A percentile compares a stretch with the other conserved stretches of the same genome.
phyloP scores from a whole-genome alignment of 1,284 basidiomycete genomes.

The Fomitopsis palustris region DNA sequence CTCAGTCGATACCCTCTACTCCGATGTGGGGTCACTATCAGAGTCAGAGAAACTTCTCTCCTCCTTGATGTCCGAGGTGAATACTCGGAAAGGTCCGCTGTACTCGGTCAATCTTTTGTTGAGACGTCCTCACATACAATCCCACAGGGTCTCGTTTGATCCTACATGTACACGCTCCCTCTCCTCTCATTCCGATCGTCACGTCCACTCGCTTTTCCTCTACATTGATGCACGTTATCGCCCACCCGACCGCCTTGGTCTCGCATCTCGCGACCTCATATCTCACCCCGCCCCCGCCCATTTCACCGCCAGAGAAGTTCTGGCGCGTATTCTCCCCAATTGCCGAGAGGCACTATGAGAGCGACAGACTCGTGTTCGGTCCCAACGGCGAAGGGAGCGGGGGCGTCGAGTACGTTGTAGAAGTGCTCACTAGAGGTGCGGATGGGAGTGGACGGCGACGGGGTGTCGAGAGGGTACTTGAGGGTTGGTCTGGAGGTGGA shows the following conservation, averaged over 20 bases:
- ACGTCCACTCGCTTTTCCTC: constrained; percentile 62
- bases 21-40: constrained; percentile 54
- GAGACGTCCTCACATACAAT: neutral
- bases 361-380: constrained; percentile 59
- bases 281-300: constrained; percentile 64
- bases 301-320: constrained; percentile 61
- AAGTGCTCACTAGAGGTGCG: constrained; percentile 51
- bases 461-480: constrained; percentile 56
- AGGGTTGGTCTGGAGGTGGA: constrained; percentile 48
- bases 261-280: constrained; percentile 63
- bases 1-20: constrained; percentile 58
- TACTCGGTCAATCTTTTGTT: too few species aligned
- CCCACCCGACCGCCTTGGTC: constrained; percentile 65
- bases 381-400: constrained; percentile 48
- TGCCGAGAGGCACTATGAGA: constrained; percentile 56
- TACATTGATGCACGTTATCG: constrained; percentile 59
- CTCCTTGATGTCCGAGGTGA: constrained; percentile 40
- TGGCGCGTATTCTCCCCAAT: constrained; percentile 71
- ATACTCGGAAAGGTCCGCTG: constrained; percentile 43
- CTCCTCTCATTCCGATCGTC: constrained; percentile 52
- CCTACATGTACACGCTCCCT: constrained; percentile 54
- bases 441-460: constrained; percentile 40
- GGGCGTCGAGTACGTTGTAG: constrained; percentile 52
- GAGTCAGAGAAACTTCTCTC: constrained; percentile 49
- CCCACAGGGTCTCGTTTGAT: constrained; percentile 50